These are phyloP conservation scores for Rehmannia glutinosa DNA, from an alignment of 257 asterid genomes.

Conservation along the genomic window DNA sequence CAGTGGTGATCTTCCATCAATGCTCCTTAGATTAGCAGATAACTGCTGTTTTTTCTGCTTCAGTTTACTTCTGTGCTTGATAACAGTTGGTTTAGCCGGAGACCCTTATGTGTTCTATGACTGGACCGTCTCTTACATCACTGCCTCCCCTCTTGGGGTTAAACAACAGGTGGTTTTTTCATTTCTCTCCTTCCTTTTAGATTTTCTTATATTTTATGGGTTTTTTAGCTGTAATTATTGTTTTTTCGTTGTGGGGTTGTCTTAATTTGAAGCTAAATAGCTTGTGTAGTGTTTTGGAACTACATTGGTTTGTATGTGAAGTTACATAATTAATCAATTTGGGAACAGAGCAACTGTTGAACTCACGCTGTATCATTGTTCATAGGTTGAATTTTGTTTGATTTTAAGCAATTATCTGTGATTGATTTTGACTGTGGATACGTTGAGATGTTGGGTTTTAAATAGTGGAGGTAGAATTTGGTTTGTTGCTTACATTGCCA, in stretches of 20 bases:
- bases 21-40: constrained; percentile 41
- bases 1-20: constrained; percentile 33
- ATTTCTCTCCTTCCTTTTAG: not conserved
- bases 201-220: not conserved
- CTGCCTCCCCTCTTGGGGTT: constrained; percentile 85
- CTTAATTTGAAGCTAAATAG: not conserved
- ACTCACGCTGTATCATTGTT: not conserved
- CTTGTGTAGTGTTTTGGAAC: not conserved
- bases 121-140: constrained; percentile 79
- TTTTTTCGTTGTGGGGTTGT: not conserved
- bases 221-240: not conserved
- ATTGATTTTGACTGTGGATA: too few species aligned
- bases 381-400: not conserved
- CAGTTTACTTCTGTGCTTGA: constrained; percentile 33
- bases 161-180: constrained; percentile 57
- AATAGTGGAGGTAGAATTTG: too few species aligned
- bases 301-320: not conserved
- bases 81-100: constrained; percentile 38
- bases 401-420: not conserved
- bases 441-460: too few species aligned
- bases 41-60: constrained; percentile 30
- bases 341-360: not conserved
- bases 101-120: constrained; percentile 77
- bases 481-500: too few species aligned
- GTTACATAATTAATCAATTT: not conserved